These are phyloP conservation scores for Chaetomiaceae sp. DNA, from an alignment of 2,329 filamentous ascomycete species.

Conservation along the genomic window DNA sequence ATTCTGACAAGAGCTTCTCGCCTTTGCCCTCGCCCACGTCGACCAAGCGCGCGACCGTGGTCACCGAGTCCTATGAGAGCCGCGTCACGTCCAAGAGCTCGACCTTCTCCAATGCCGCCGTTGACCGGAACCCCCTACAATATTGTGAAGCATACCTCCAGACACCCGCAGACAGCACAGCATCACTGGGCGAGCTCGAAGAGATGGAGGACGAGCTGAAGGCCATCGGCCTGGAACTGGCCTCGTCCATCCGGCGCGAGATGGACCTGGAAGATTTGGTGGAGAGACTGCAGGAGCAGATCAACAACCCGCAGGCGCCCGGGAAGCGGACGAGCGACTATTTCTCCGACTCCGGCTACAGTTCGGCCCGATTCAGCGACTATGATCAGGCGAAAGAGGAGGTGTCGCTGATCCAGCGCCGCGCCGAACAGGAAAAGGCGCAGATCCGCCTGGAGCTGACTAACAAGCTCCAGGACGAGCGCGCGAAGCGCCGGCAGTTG, in stretches of 20 bases:
- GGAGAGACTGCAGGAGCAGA: conserved; percentile 78
- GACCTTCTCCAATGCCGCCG: conserved; percentile 38
- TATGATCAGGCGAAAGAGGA: conserved; percentile 61
- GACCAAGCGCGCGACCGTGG: conserved; percentile 30
- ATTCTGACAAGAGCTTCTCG: conserved; percentile 44
- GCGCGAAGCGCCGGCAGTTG: conserved; percentile 66
- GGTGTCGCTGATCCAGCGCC: conserved; percentile 75
- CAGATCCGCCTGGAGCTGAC: conserved; percentile 80
- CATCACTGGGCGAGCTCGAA: conserved; percentile 56
- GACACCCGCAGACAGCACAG: conserved; percentile 40
- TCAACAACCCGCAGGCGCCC: conserved; percentile 49
- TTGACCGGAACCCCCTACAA: conserved; percentile 40
- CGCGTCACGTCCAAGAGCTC: conserved; percentile 36
- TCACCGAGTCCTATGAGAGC: conserved; percentile 38
- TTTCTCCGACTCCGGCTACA: conserved; percentile 92
- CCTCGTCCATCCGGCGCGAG: conserved; percentile 86
- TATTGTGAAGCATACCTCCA: conserved; percentile 50
- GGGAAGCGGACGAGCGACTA: conserved; percentile 89
- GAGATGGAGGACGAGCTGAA: conserved; percentile 93
- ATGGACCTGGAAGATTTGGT: conserved; percentile 95
- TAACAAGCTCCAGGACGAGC: conserved; percentile 81
- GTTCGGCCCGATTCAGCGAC: conserved; percentile 73
- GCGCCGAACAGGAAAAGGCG: conserved; percentile 86
- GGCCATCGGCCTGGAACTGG: conserved; percentile 88
- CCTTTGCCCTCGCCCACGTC: conserved; percentile 50